Conservation (phyloP, 441 rosid species). For the Adansonia gregorii region DNA sequence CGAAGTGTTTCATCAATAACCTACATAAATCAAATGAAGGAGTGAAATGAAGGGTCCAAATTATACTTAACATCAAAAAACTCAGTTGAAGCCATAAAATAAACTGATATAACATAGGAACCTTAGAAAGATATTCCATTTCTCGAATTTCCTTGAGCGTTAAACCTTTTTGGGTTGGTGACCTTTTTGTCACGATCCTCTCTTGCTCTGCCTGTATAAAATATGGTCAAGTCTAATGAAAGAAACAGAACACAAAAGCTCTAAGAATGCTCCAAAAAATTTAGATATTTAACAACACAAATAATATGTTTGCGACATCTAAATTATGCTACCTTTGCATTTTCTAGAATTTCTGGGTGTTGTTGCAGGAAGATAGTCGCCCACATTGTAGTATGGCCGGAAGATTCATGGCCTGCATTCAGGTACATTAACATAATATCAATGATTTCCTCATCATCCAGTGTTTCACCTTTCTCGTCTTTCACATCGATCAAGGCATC, state of each 20-base stretch:
- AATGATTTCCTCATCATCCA: conserved; percentile 72
- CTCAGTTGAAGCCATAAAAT: background rate
- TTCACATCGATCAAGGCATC: conserved; percentile 64
- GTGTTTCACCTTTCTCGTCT: conserved; percentile 68
- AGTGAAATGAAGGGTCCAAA: too few species aligned
- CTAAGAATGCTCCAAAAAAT: background rate
- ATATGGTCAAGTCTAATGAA: background rate
- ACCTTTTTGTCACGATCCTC: conserved; percentile 48
- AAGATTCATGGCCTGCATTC: conserved; percentile 93
- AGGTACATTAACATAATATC: conserved; percentile 80
- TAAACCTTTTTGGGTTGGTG: conserved; percentile 53
- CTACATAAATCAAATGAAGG: conserved; percentile 33
- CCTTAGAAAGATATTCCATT: conserved; percentile 77
- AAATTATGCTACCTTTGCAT: conserved; percentile 54
- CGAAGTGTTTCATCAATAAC: conserved; percentile 85
- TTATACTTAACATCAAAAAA: background rate
- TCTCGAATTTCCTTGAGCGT: conserved; percentile 70
- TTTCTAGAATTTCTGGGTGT: conserved; percentile 55
- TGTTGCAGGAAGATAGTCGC: conserved; percentile 64
- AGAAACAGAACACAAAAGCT: background rate
- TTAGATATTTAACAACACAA: background rate
- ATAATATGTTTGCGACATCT: background rate
- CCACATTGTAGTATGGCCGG: conserved; percentile 89
- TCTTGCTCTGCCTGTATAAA: conserved; percentile 62
- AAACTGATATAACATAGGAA: conserved; percentile 18